Base-by-base conservation (phyloP, 352 stramenopile species). In the Phytophthora pinifolia region DNA sequence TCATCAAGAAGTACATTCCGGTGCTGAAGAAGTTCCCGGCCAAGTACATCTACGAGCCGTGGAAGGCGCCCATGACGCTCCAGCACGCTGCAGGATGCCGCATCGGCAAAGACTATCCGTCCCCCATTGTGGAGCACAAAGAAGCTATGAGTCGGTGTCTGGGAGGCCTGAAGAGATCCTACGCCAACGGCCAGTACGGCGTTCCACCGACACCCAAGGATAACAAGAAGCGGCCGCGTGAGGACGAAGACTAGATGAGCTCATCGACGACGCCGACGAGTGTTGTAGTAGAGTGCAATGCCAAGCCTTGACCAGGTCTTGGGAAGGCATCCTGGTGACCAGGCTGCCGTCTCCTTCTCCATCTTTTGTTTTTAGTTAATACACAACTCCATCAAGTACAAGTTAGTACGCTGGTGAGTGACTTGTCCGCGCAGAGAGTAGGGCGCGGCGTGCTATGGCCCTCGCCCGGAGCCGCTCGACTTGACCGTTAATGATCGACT, bases 11-110 rank as follows among this genome's bases (percentile, higher is more conserved):
- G 62, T 98, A 93, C 62, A 60, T 99, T 15, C 94, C 95, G 2
- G 77, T 76, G 42, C 76, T 99, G 32, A 67, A 68, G 22, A 79
- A 98, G 7, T 88, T 98, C 51, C 96, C 96, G 6, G 67, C 71
- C 31, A 98, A 98, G 74, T 98, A 98, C 70, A 99, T 99, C 36
- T 99, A 98, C 67, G 93, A 98, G 62, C 96, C 95, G 3, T 99
- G 96, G 96, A 98, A 96, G 43, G 93, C 96, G 18, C 94, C 96
- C 3, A 51, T 86, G 37, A 79, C 65, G 22, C 75, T 98, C 14
- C 92, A 97, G 54, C 74, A 91, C 32, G 70, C 79, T 22, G 79
- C 75, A 10, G 83, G 84, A 2, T 96, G 88, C 62, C 65, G 93
- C 9, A 85, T 97, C 27, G 95, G 94, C 17, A 85, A 88, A 48